Percentiles rank a stretch among this genome's conserved stretches.
These are phyloP conservation scores for Fusarium sp. DNA, from an alignment of 2,329 filamentous ascomycete genomes.

Conservation along the genomic window DNA sequence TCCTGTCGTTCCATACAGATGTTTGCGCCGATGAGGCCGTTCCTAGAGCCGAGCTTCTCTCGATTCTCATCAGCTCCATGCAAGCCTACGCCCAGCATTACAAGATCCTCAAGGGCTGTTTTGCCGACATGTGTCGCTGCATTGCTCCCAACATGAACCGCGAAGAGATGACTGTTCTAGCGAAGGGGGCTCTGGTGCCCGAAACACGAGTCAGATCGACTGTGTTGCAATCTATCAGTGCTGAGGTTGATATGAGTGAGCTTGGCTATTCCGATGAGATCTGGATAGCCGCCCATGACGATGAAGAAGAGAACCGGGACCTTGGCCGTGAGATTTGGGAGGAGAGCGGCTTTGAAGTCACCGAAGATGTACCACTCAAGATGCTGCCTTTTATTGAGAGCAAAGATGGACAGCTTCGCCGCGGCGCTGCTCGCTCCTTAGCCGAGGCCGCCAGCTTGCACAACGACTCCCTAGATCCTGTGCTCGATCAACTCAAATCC, in stretches of 20 bases:
- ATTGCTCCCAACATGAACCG: conserved; percentile 82
- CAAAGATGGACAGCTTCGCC: conserved; percentile 82
- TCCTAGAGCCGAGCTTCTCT: conserved; percentile 79
- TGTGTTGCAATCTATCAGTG: conserved; percentile 87
- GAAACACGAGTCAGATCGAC: conserved; percentile 84
- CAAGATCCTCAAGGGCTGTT: conserved; percentile 92
- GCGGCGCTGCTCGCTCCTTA: conserved; percentile 83
- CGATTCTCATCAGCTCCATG: conserved; percentile 81
- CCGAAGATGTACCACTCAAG: conserved; percentile 70
- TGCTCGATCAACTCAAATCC: conserved; percentile 73
- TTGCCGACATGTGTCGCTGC: conserved; percentile 85
- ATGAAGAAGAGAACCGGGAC: conserved; percentile 85
- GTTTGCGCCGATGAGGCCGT: conserved; percentile 79
- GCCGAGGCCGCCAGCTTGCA: conserved; percentile 76
- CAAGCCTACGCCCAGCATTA: conserved; percentile 92
- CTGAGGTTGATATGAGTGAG: conserved; percentile 91
- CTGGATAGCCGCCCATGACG: conserved; percentile 93
- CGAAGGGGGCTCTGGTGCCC: conserved; percentile 81
- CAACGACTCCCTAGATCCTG: conserved; percentile 66
- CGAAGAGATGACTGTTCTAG: conserved; percentile 79
- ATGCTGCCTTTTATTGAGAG: conserved; percentile 84
- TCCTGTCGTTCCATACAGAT: conserved; percentile 88
- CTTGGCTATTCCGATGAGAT: conserved; percentile 88
- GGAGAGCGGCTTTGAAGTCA: conserved; percentile 82
- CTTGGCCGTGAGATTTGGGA: conserved; percentile 93